A percentile compares a stretch with the other conserved stretches of the same genome.
phyloP scores from a whole-genome alignment of 2,329 filamentous ascomycete species.

The Fusarium burgessii region DNA sequence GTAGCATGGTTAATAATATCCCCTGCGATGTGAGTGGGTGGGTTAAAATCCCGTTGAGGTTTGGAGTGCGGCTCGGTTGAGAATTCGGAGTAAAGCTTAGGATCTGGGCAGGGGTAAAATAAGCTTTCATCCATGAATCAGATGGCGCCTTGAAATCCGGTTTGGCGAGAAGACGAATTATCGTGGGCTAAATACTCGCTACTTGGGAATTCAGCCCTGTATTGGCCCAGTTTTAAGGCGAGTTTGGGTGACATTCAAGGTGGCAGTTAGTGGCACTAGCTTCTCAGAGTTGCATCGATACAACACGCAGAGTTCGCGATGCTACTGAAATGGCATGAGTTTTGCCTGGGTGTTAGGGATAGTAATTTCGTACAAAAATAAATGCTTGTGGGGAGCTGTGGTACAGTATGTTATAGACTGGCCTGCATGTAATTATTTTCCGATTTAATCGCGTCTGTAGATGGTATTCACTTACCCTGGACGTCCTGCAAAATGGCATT shows the following conservation, averaged over 20 bases:
- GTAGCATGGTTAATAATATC: neutral
- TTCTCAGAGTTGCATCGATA: neutral
- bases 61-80: neutral
- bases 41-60: neutral
- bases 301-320: neutral
- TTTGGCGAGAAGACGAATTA: accelerated
- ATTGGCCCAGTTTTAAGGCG: neutral
- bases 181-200: neutral
- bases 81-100: neutral
- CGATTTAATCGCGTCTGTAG: neutral
- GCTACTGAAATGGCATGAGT: neutral
- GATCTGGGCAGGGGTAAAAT: neutral
- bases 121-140: neutral
- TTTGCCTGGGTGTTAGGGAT: neutral
- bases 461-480: neutral
- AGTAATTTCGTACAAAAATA: neutral
- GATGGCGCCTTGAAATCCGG: neutral
- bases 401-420: neutral
- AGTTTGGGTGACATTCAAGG: neutral
- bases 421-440: neutral
- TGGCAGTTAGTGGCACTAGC: neutral
- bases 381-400: too few relatives aligned
- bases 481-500: neutral
- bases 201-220: conserved; percentile 5
- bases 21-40: conserved; percentile 4